phyloP scores from a whole-genome alignment of 2,329 filamentous ascomycete species.

The Ceratocystis lukuohia region DNA sequence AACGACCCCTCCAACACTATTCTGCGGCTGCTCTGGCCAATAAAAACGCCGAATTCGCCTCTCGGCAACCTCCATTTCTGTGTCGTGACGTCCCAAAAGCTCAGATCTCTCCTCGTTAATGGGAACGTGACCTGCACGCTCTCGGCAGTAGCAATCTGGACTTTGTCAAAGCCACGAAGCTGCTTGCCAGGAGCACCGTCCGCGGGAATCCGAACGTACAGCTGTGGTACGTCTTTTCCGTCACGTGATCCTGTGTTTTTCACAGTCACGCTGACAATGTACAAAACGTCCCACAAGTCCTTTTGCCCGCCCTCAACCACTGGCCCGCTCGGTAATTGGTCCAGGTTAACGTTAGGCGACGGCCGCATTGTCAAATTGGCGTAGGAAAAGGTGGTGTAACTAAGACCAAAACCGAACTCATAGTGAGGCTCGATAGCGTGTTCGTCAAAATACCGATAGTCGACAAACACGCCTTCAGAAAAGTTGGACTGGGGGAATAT shows the following conservation, averaged over 20 bases:
- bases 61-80: conserved; percentile 47
- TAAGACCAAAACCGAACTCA: conserved; percentile 44
- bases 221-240: conserved; percentile 36
- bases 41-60: conserved; percentile 33
- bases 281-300: conserved; percentile 37
- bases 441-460: conserved; percentile 43
- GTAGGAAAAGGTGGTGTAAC: conserved; percentile 42
- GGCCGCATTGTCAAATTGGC: conserved; percentile 30
- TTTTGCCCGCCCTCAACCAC: conserved; percentile 33
- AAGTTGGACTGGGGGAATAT: conserved; percentile 41
- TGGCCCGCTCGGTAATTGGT: conserved; percentile 29
- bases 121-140: conserved; percentile 35
- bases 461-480: conserved; percentile 37
- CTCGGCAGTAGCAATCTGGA: conserved; percentile 34
- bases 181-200: conserved; percentile 38
- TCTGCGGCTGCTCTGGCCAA: conserved; percentile 36
- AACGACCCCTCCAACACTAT: conserved; percentile 31
- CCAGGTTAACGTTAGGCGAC: conserved; percentile 23
- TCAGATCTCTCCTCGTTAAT: conserved; percentile 50
- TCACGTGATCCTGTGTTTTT: conserved; percentile 31
- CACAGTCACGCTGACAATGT: conserved; percentile 29
- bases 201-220: conserved; percentile 35
- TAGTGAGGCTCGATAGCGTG: conserved; percentile 37
- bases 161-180: conserved; percentile 54
- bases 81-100: conserved; percentile 47